These are phyloP conservation scores for Sporisorium sorghi DNA, from an alignment of 1,284 basidiomycete species.

Conservation along the genomic window DNA sequence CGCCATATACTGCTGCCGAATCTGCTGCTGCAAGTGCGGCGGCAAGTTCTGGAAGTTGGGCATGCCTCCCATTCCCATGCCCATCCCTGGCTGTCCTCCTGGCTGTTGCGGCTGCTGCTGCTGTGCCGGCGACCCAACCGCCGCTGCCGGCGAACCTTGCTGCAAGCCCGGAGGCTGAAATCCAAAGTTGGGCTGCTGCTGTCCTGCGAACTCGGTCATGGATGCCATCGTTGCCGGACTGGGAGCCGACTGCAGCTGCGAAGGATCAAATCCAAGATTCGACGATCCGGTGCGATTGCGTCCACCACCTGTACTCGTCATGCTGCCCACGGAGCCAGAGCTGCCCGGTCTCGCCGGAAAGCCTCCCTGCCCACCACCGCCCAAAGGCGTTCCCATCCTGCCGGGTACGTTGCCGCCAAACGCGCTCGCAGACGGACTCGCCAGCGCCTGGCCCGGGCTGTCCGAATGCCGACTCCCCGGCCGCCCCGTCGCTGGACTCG, in stretches of 20 bases:
- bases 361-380: constrained; percentile 14
- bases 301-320: constrained; percentile 23
- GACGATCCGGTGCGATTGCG: constrained; percentile 36
- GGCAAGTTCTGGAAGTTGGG: constrained; percentile 47
- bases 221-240: constrained; percentile 30
- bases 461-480: constrained; percentile 31
- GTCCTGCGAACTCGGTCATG: constrained; percentile 18
- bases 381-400: constrained; percentile 26
- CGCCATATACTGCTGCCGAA: constrained; percentile 50
- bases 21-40: constrained; percentile 50
- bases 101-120: constrained; percentile 28
- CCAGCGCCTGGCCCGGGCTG: constrained; percentile 32
- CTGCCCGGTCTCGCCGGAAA: constrained; percentile 39
- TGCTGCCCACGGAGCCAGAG: constrained; percentile 42
- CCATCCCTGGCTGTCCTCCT: constrained; percentile 10
- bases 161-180: constrained; percentile 30
- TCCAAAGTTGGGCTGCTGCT: constrained; percentile 29
- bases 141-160: constrained; percentile 21
- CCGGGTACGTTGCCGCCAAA: constrained; percentile 16
- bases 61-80: constrained; percentile 23
- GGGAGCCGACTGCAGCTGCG: constrained; percentile 36
- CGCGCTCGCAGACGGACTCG: constrained; percentile 25
- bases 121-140: constrained; percentile 19
- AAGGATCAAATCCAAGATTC: constrained; percentile 30
- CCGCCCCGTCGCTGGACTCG: constrained; percentile 25